Base-by-base conservation (phyloP, 108 stramenopile species). In the Epithemia pelagica region DNA sequence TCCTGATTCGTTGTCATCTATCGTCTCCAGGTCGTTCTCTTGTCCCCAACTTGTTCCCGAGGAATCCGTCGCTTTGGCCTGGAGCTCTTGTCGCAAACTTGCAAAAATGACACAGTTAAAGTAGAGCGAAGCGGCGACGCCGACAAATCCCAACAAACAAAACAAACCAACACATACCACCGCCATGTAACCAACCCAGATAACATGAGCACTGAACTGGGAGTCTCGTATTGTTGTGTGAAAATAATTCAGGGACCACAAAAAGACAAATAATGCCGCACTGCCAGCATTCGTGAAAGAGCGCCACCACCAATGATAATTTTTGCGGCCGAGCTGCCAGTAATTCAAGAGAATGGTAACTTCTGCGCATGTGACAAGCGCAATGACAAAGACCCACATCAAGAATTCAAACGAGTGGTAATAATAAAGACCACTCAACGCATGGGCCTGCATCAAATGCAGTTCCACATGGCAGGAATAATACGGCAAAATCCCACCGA, bases 231-330 rank as follows among this genome's bases (percentile, higher is more conserved):
- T 65, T 80, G 69, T 29, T 75, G 76, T 69, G 85, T 92, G 85
- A 93, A 96, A 58, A 89, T 72, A 58, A 89, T 68, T 25, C 54
- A 95, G 62, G 23, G 84, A 84, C 77, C 95, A 97, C 23, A 90
- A 57, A 56, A 95, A 94, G 71, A 97, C 80, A 68, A 91, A 96
- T 18, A 88, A 30, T 0, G 87, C 95, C 23, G 89, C 85, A 15
- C 83, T 74, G 59, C 92, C 95, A 25, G 82, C 75, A 64, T 85
- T 78, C 64, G 74, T 60, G 72, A 92, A 88, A 54, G 89, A 83
- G 32, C 94, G 82, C 97, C 97, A 97, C 95, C 97, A 96, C 95
- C 96, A 97, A 66, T 86, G 86, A 78, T 96, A 91, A 78, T 97
- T 89, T 83, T 96, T 95, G 23, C 87, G 72, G 65, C 90, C 84